Base-by-base conservation (phyloP, 2,329 filamentous ascomycete species). In the Colletotrichum godetiae region DNA sequence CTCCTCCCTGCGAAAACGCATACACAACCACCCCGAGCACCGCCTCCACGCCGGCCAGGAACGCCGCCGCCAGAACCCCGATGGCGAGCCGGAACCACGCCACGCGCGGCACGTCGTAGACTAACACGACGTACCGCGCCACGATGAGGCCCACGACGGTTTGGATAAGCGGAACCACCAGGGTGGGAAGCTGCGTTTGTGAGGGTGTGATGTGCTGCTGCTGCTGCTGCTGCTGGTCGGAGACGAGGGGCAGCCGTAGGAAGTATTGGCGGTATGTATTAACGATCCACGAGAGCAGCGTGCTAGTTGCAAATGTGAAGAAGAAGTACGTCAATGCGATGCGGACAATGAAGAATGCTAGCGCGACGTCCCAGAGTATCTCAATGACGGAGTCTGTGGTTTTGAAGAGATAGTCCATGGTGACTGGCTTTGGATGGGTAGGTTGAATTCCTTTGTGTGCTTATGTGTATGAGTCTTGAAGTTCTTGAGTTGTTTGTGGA, bases 311-410 rank as follows among this genome's bases (percentile, higher is more conserved):
- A 64, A 80, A 78, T 29, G 76, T 77, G 65, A 82, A 76, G 22
- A 75, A 12, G 63, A 81, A 79, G 71, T 84, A 82, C 62, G 78
- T 70, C 58, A 80, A 75, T 31, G 78, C 79, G 55, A 81, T 76
- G 63, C 80, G 77, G 62, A 81, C 49, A 75, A 82, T 76, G 76
- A 82, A 83, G 68, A 82, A 77, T 46, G 78, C 78, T 13, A 84
- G 77, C 53, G 81, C 79, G 22, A 83, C 75, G 75, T 83, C 80
- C 81, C 82, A 84, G 67, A 84, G 78, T 62, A 83, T 63, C 52
- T 83, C 80, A 64, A 84, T 78, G 42, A 82, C 78, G 6, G 80
- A 79, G 67, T 81, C 78, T 24, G 78, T 79, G 6, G 81, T 81
- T 56, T 81, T 76, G 67, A 82, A 81, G 53, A 80, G 55, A 55